A percentile compares a stretch with the other conserved stretches of the same genome.
Evolutionary conservation across 1,139 yeast species (phyloP).

Genomic region (Taphrina wiesneri): DNA sequence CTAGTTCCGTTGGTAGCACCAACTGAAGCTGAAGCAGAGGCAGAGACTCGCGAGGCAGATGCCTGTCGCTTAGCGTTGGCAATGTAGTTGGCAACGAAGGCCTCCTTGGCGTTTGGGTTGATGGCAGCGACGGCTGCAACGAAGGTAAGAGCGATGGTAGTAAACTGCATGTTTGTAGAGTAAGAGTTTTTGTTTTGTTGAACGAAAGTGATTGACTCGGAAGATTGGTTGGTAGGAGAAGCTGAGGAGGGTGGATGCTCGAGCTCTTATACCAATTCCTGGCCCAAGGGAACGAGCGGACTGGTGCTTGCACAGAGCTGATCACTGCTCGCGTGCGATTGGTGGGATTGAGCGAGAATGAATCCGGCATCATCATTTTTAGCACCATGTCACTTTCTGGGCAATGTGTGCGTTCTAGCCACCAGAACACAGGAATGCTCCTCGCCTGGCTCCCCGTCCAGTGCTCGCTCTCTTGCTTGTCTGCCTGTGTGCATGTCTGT

Average conservation of each 20-base stretch:
- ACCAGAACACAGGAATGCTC: constrained; percentile 9
- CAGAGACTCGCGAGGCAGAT: neutral
- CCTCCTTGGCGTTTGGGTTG: constrained; percentile 20
- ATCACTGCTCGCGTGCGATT: constrained; percentile 19
- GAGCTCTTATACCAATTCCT: constrained; percentile 11
- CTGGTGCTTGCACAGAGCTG: constrained; percentile 2
- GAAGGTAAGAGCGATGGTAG: constrained; percentile 32
- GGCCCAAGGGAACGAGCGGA: neutral
- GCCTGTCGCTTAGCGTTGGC: constrained; percentile 20
- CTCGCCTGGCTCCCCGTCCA: neutral
- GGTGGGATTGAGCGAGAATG: constrained; percentile 9
- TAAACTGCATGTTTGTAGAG: constrained; percentile 32
- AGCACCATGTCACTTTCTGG: constrained; percentile 7
- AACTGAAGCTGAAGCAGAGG: neutral
- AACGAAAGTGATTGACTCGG: constrained; percentile 23
- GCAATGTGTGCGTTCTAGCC: constrained; percentile 1
- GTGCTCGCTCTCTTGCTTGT: neutral
- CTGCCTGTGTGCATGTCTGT: neutral
- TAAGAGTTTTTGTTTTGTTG: constrained; percentile 3
- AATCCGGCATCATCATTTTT: constrained; percentile 1
- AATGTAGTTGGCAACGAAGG: constrained; percentile 24
- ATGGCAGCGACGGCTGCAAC: constrained; percentile 32
- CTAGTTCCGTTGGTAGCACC: neutral
- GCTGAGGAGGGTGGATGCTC: neutral
- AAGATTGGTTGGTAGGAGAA: constrained; percentile 3